These are phyloP conservation scores for Phytophthora idaei DNA, from an alignment of 352 stramenopile species.

Conservation along the genomic window DNA sequence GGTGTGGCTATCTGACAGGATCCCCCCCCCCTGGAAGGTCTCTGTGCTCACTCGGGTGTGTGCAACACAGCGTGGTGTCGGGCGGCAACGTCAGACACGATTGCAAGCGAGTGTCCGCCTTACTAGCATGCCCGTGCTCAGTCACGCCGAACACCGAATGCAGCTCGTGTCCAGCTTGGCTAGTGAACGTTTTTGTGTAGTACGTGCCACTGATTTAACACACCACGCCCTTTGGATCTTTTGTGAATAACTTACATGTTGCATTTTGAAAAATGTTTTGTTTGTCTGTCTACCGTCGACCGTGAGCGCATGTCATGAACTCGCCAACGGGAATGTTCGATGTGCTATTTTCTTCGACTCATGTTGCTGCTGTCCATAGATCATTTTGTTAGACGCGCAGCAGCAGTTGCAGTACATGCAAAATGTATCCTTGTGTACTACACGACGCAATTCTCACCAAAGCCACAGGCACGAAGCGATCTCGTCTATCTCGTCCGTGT, in stretches of 20 bases:
- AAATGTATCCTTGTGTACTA: no score
- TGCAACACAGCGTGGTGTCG: not conserved
- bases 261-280: not conserved
- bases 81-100: constrained; percentile 3
- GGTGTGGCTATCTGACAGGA: not conserved
- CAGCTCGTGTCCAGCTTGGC: constrained; percentile 3
- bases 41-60: not conserved
- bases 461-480: no score
- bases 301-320: no score
- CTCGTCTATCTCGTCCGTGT: no score
- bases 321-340: no score
- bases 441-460: no score
- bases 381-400: not conserved
- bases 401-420: no score
- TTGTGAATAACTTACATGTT: no score
- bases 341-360: not conserved
- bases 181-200: constrained; percentile 1
- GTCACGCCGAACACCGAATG: constrained; percentile 14
- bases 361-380: not conserved
- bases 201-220: not conserved
- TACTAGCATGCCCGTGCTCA: no score
- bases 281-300: no score
- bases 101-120: not conserved
- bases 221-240: not conserved
- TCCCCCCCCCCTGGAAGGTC: not conserved